Base-by-base conservation (phyloP, 1,284 basidiomycete species). In the Rhodotorula glutinis region DNA sequence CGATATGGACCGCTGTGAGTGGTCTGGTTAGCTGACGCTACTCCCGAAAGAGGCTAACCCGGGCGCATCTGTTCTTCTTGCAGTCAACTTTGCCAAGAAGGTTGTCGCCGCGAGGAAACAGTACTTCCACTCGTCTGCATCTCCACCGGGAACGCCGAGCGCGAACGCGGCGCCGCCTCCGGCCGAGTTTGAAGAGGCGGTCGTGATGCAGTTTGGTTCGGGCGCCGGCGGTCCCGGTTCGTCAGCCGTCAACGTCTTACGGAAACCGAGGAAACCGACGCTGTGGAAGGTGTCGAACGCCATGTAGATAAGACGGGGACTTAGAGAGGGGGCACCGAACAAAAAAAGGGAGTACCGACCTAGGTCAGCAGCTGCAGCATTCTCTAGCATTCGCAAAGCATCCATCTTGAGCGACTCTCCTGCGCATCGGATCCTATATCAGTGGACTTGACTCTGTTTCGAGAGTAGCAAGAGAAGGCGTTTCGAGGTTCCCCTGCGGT, bases 1-100 rank as follows among this genome's bases (percentile, higher is more conserved):
- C 5, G 64, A 70, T 14, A 55, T 66, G 57, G 65, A 63, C 23
- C 62, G 68, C n/a, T 66, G 58, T 66, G 54, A 49, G 67, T 63
- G 17, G 21, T 57, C 16, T 23, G 41, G 40, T 25, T 23, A 16
- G 4, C 9, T 21, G 3, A 2, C n/a, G 17, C 23, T n/a, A n/a
- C n/a, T n/a, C n/a, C n/a, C n/a, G n/a, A n/a, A n/a, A n/a, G n/a
- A 27, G 25, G 4, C 4, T 25, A 23, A 21, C 33, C 19, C n/a
- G 9, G 17, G 16, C 38, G 21, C 44, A 5, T 40, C 0, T n/a
- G n/a, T 4, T 9, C n/a, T 4, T 16, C 25, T 7, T 19, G 7
- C 57, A 69, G 67, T 69, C 61, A 65, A 69, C 29, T 63, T 66
- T 25, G 67, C 64, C 21, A 69, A 69, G n/a, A 63, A 60, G 53